Evolutionary conservation across 148 eudicot genomes (phyloP), one percentile per base, ranked within the genome.

Genomic region (Polygonum maritimum): DNA sequence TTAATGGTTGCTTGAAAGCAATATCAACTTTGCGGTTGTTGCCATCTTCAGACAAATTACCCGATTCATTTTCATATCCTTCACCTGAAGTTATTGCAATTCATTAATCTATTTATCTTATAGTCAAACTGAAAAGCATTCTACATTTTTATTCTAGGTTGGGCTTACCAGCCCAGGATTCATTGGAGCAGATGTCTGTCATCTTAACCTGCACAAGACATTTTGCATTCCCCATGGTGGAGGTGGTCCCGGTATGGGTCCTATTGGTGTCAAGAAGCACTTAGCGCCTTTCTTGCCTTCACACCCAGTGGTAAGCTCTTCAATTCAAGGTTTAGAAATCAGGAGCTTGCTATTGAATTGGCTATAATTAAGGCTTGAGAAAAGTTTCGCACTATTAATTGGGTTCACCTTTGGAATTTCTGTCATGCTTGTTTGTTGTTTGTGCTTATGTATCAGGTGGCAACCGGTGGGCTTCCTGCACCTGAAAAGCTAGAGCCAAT

Each of bases 241-340:
- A 79, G 99, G 99, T 71, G 99, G 99, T 58, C 97, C 99, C 58
- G 99, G 99, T 74, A 95, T 95, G 99, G 99, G 99, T 39, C 97
- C 99, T 51, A 95, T 95, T 86, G 99, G 97, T 69, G 99, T 95
- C 81, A 95, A 95, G 89, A 90, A 92, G 74, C 99, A 95, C 75
- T 87, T 95, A 79, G 99, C 99, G 76, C 99, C 99, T 47, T 95
- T 82, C 84, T 81, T 95, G 75, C 99, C 98, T 52, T 95, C 97
- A 18, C 99, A 95, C 85, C 99, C 99, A 54, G 96, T 95, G 99
- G 99, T 95, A 95, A 75, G 89, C 26, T 12, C 38, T 14, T 1
- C 31, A 49, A 49, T 40, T 40, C 44, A 40, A 40, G 44, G 44
- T 7, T 40, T 40, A 40, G 9, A 1, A 44, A 44, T 44, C 47